Percentiles rank a stretch among this genome's conserved stretches.
Conservation (phyloP, 2,329 filamentous ascomycete genomes). For the Xylariaceae sp. region DNA sequence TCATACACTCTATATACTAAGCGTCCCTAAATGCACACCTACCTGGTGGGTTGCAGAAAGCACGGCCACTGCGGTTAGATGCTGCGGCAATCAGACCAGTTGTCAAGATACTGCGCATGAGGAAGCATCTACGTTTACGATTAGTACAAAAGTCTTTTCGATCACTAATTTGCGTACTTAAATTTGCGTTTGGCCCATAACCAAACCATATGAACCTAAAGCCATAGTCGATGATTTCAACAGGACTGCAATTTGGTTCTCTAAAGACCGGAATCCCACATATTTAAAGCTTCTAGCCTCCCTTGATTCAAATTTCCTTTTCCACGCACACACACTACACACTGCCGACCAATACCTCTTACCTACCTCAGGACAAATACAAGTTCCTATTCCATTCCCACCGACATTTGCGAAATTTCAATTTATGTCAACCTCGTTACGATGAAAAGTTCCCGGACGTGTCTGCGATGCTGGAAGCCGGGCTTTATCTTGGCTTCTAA, state of each 20-base stretch:
- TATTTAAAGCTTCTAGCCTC: conserved; percentile 22
- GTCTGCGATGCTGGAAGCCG: conserved; percentile 24
- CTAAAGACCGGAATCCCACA: conserved; percentile 17
- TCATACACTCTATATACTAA: conserved; percentile 7
- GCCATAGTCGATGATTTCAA: conserved; percentile 14
- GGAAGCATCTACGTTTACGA: conserved; percentile 19
- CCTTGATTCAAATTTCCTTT: conserved; percentile 12
- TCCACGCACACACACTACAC: conserved; percentile 18
- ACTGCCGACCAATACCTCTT: conserved; percentile 20
- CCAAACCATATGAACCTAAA: conserved; percentile 16
- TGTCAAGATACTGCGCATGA: conserved; percentile 3
- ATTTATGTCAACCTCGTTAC: conserved; percentile 20
- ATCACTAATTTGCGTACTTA: conserved; percentile 14
- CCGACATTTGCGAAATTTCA: conserved; percentile 19
- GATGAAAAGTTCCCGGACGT: conserved; percentile 25
- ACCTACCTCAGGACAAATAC: conserved; percentile 21
- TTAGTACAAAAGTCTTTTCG: conserved; percentile 16
- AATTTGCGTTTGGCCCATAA: conserved; percentile 16
- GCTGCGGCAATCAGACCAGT: too few species aligned
- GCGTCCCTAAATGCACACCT: conserved; percentile 8
- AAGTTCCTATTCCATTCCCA: conserved; percentile 18
- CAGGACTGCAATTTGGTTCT: conserved; percentile 11
- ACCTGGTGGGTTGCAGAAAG: conserved; percentile 11
- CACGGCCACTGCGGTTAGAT: too few species aligned
- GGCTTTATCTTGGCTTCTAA: conserved; percentile 24